Evolutionary conservation across 768 basidiomycete genomes (phyloP).

Genomic region (Amanita pseudoporphyria): DNA sequence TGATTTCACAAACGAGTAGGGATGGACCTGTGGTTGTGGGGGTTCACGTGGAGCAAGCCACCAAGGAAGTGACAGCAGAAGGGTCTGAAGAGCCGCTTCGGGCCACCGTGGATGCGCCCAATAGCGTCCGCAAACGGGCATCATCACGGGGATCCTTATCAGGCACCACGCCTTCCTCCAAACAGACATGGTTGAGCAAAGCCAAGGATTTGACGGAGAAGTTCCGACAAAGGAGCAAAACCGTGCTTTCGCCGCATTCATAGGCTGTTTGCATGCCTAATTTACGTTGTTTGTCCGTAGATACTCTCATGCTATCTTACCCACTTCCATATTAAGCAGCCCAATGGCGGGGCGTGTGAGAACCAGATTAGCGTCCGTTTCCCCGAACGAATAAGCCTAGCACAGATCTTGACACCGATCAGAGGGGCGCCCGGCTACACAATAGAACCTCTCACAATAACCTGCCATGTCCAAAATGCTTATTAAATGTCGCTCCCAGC

Average conservation of each 20-base stretch:
- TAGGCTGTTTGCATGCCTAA: not conserved
- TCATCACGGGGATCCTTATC: constrained; percentile 23
- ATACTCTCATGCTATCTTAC: not conserved
- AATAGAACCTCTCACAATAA: not conserved
- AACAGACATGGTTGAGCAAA: constrained; percentile 21
- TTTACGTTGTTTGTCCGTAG: not conserved
- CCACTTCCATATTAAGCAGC: not conserved
- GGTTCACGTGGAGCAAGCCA: constrained; percentile 40
- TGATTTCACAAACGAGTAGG: constrained; percentile 17
- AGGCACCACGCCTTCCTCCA: constrained; percentile 13
- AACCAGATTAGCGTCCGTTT: not conserved
- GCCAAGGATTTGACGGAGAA: constrained; percentile 34
- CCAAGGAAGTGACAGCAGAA: constrained; percentile 20
- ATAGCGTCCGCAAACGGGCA: constrained; percentile 24
- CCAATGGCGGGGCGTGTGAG: not conserved
- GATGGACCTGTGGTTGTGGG: constrained; percentile 31
- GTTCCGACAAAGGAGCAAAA: constrained; percentile 29
- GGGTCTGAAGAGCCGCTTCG: constrained; percentile 16
- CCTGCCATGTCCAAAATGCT: not conserved
- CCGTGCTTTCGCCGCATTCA: not conserved
- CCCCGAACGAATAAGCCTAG: not conserved
- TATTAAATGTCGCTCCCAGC: not conserved
- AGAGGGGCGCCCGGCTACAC: not conserved
- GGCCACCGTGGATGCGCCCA: constrained; percentile 23
- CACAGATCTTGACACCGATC: not conserved